Evolutionary conservation across 1,284 basidiomycete genomes (phyloP).

Genomic region (Gomphus bonarii): DNA sequence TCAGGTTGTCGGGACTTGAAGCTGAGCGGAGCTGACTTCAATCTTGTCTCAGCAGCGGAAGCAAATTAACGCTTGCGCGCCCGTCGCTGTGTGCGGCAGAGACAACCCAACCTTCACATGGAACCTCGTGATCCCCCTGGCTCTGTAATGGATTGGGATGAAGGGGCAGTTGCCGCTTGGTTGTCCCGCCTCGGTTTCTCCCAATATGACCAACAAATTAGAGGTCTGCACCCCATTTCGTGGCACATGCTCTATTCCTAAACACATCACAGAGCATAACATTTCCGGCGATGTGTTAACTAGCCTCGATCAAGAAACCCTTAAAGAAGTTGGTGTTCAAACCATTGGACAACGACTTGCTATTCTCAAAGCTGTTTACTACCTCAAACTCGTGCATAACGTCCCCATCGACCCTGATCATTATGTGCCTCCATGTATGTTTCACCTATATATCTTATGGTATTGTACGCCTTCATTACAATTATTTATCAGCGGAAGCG

Average conservation of each 20-base stretch:
- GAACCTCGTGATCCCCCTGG: slow-evolving; percentile 16
- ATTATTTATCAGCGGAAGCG: slow-evolving; percentile 44
- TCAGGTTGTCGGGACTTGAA: too few species aligned
- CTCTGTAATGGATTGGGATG: slow-evolving; percentile 71
- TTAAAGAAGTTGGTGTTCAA: slow-evolving; percentile 77
- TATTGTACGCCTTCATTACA: not conserved
- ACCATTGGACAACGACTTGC: slow-evolving; percentile 82
- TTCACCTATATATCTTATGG: slow-evolving; percentile 1
- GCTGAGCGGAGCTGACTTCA: too few species aligned
- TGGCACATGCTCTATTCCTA: slow-evolving; percentile 7
- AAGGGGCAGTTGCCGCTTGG: slow-evolving; percentile 70
- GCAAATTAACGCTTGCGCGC: not conserved
- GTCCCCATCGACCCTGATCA: slow-evolving; percentile 78
- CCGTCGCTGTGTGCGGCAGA: not conserved
- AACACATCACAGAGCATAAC: slow-evolving; percentile 58
- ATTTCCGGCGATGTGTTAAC: slow-evolving; percentile 85
- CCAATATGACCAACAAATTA: slow-evolving; percentile 69
- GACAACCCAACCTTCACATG: slow-evolving; percentile 6
- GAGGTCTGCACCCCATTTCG: slow-evolving; percentile 34
- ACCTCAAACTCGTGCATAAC: slow-evolving; percentile 73
- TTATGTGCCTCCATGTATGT: slow-evolving; percentile 85
- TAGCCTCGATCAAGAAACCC: slow-evolving; percentile 67
- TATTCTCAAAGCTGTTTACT: slow-evolving; percentile 85
- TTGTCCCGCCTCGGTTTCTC: slow-evolving; percentile 65
- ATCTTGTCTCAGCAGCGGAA: not conserved